Evolutionary conservation across 2,329 filamentous ascomycete species (phyloP).

Genomic region (Fusarium miscanthi): DNA sequence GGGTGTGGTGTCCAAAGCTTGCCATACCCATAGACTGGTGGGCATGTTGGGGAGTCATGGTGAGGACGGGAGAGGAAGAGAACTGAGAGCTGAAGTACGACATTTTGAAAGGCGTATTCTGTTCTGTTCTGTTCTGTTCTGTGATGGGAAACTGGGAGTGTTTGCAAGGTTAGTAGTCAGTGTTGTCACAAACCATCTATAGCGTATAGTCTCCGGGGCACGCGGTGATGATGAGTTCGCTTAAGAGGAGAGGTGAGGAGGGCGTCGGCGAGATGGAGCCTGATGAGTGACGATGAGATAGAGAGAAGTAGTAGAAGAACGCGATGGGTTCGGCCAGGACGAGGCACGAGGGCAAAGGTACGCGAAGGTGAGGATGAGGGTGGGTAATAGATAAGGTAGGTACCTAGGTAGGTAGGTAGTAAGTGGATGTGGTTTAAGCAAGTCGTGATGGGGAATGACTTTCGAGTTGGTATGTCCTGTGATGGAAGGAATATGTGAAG

Average conservation of each 20-base stretch:
- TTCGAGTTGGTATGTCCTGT: slow-evolving; percentile 9
- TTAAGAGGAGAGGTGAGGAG: slow-evolving; percentile 3
- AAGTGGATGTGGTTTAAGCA: slow-evolving; percentile 1
- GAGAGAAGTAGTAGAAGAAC: slow-evolving; percentile 4
- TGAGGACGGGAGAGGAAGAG: slow-evolving; percentile 59
- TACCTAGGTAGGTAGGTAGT: background rate
- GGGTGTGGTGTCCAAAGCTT: slow-evolving; percentile 44
- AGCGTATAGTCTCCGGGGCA: slow-evolving; percentile 25
- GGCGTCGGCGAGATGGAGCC: slow-evolving; percentile 4
- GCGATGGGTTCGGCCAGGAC: slow-evolving; percentile 13
- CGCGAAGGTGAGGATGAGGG: slow-evolving; percentile 11
- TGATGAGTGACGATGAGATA: background rate
- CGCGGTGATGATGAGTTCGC: slow-evolving; percentile 25
- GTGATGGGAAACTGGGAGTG: slow-evolving; percentile 33
- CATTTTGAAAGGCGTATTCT: slow-evolving; percentile 49
- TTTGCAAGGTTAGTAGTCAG: slow-evolving; percentile 48
- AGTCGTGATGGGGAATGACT: slow-evolving; percentile 9
- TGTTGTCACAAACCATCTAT: slow-evolving; percentile 49
- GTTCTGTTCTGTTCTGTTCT: slow-evolving; percentile 14
- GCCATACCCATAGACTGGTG: slow-evolving; percentile 50
- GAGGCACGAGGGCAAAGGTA: slow-evolving; percentile 26
- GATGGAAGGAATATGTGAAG: background rate
- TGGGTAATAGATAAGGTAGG: background rate
- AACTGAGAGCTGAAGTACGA: slow-evolving; percentile 57
- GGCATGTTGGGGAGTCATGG: slow-evolving; percentile 50